Evolutionary conservation across 2,329 filamentous ascomycete genomes (phyloP).

Genomic region (Talaromyces sp.): DNA sequence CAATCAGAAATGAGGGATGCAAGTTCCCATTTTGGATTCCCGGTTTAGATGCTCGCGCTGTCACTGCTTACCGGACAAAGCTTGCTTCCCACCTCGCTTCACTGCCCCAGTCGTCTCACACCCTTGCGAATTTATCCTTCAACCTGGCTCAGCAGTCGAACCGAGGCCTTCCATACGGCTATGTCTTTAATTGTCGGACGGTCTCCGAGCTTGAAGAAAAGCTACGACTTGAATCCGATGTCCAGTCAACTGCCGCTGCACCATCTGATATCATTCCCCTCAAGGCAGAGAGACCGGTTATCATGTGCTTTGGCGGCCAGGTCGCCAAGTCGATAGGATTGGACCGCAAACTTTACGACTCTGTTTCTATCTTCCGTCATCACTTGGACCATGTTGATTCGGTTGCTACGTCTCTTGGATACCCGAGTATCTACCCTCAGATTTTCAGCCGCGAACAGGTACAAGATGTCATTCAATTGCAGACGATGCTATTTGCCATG

Average conservation of each 20-base stretch:
- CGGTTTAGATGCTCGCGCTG: constrained; percentile 24
- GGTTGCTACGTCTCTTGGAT: constrained; percentile 28
- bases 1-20: not conserved
- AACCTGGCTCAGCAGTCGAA: constrained; percentile 27
- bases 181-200: constrained; percentile 30
- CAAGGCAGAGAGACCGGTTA: not conserved
- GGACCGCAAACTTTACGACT: constrained; percentile 31
- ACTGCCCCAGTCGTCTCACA: constrained; percentile 8
- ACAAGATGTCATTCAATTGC: constrained; percentile 29
- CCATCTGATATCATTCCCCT: not conserved
- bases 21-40: constrained; percentile 18
- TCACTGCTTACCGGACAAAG: constrained; percentile 5
- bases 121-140: constrained; percentile 34
- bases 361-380: constrained; percentile 29
- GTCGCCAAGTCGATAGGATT: constrained; percentile 23
- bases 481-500: constrained; percentile 39
- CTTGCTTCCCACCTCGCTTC: constrained; percentile 11
- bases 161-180: constrained; percentile 11
- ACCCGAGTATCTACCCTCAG: constrained; percentile 36
- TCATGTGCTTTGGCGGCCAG: constrained; percentile 4
- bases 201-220: constrained; percentile 24
- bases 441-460: constrained; percentile 30
- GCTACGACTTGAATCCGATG: too few relatives aligned
- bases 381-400: constrained; percentile 41
- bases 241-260: too few relatives aligned